phyloP scores from a whole-genome alignment of 2,329 filamentous ascomycete genomes.

The Nothomitra cinnamomea region DNA sequence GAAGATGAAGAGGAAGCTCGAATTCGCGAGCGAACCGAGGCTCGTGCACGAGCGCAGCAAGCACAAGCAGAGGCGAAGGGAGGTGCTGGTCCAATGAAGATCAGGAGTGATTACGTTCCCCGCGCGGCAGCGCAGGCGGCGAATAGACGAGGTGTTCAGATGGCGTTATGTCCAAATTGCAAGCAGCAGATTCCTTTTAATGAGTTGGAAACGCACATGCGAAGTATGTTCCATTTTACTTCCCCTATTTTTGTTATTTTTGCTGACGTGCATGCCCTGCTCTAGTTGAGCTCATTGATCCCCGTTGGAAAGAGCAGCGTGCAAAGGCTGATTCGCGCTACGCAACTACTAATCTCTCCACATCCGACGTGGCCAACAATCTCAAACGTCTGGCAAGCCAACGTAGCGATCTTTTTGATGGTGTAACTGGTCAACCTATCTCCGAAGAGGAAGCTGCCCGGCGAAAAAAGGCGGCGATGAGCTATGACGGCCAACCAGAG shows the following conservation, averaged over 20 bases:
- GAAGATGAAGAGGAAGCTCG: constrained; percentile 46
- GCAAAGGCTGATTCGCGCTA: constrained; percentile 74
- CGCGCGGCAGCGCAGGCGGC: constrained; percentile 58
- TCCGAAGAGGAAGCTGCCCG: constrained; percentile 57
- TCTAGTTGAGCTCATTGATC: constrained; percentile 71
- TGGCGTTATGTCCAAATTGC: constrained; percentile 81
- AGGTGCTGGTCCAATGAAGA: constrained; percentile 59
- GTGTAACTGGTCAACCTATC: constrained; percentile 47
- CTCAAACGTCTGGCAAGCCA: constrained; percentile 88
- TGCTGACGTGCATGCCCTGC: constrained; percentile 19
- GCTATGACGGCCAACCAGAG: constrained; percentile 49
- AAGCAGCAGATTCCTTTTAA: constrained; percentile 73
- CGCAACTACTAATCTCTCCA: constrained; percentile 71
- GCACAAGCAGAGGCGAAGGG: constrained; percentile 63
- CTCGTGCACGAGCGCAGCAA: constrained; percentile 49
- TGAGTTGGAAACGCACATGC: constrained; percentile 84
- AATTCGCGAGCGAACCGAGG: constrained; percentile 39
- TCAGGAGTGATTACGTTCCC: constrained; percentile 84
- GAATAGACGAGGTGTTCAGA: constrained; percentile 45
- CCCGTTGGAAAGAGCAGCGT: constrained; percentile 89
- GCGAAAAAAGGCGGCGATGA: constrained; percentile 56
- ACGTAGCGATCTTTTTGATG: constrained; percentile 73
- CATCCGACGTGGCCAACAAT: constrained; percentile 78
- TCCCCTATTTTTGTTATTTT: background rate
- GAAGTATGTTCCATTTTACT: constrained; percentile 38